Percentiles rank a stretch among this genome's conserved stretches.
These are phyloP conservation scores for Physaria fendleri DNA, from an alignment of 345 rosid species.

Conservation along the genomic window DNA sequence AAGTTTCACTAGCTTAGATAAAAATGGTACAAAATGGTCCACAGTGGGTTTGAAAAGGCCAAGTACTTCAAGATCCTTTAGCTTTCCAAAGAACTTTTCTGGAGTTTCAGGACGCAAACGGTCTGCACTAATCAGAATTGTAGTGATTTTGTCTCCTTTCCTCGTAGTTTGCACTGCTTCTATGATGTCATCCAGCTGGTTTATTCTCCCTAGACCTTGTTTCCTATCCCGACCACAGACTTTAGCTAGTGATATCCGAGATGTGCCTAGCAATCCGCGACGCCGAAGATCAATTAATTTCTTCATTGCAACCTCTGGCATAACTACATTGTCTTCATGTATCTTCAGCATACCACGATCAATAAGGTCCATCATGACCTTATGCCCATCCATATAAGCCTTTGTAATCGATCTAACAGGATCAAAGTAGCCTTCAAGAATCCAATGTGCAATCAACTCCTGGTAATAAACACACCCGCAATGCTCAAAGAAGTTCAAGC, in stretches of 20 bases:
- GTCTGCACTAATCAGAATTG: constrained; percentile 43
- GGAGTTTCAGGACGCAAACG: constrained; percentile 29
- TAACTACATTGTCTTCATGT: constrained; percentile 37
- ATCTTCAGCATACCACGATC: constrained; percentile 40
- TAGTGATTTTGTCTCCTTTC: constrained; percentile 18
- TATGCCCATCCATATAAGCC: constrained; percentile 43
- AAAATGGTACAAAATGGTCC: constrained; percentile 8
- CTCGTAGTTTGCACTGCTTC: constrained; percentile 32
- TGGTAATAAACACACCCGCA: constrained; percentile 20
- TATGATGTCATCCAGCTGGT: constrained; percentile 42
- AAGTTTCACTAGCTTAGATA: background rate
- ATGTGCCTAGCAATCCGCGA: constrained; percentile 25
- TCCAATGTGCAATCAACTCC: constrained; percentile 20
- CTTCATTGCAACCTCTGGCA: constrained; percentile 34
- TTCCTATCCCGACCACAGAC: constrained; percentile 16
- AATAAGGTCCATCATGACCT: constrained; percentile 44
- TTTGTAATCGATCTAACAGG: constrained; percentile 28
- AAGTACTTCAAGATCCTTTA: constrained; percentile 34
- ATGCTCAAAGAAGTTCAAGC: constrained; percentile 31
- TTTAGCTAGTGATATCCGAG: constrained; percentile 32
- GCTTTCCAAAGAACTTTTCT: constrained; percentile 15
- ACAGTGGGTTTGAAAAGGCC: constrained; percentile 38
- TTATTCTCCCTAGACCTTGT: constrained; percentile 38
- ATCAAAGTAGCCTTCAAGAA: constrained; percentile 35
- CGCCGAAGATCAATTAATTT: constrained; percentile 25